Evolutionary conservation across 306 rosid genomes (phyloP), one percentile per base, ranked within the genome.

Genomic region (Rosa multiflora): DNA sequence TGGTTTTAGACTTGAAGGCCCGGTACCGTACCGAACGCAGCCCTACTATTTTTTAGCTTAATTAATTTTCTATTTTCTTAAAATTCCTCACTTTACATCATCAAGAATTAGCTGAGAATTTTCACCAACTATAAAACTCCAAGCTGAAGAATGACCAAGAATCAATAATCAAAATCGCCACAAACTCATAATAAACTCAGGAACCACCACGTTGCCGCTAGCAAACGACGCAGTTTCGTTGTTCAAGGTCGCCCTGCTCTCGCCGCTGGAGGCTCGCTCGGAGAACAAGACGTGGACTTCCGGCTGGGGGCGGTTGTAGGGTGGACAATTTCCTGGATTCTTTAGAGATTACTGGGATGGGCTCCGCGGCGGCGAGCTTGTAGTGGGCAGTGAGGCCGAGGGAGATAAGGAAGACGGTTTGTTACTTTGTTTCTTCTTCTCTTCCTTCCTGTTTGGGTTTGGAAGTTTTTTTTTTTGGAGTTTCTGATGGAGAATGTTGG

Each of bases 221-320:
- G 91, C 88, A 12, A 49, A 56, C 11, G 90, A 82, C 62, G 91
- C 80, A 76, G 88, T 67, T 56, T 89, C 86, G 49, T 90, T 89
- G 8, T 69, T 86, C 83, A 70, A 67, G 5, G 86, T 64, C 5
- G 84, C 91, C 32, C 82, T 81, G 55, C 97, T 92, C 88, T 94
- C 98, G 26, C 98, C 94, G 51, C 98, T 94, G 1, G 97, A 93
- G 23, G 87, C 77, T 89, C 48, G 11, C 10, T 93, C 98, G 0
- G 93, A 89, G 51, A 81, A 83, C 62, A 90, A 93, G 29, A 90
- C 84, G n/a, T 93, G 91, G 88, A 90, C 83, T 77, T 93, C 94
- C 0, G 90, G 88, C 40, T 42, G 77, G 0, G 80, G 85, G 46
- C 83, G 88, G 83, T 83, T 32, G 3, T 32, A 0, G 3, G 88